phyloP scores from a whole-genome alignment of 1,284 basidiomycete genomes.

The Ustilago nuda region DNA sequence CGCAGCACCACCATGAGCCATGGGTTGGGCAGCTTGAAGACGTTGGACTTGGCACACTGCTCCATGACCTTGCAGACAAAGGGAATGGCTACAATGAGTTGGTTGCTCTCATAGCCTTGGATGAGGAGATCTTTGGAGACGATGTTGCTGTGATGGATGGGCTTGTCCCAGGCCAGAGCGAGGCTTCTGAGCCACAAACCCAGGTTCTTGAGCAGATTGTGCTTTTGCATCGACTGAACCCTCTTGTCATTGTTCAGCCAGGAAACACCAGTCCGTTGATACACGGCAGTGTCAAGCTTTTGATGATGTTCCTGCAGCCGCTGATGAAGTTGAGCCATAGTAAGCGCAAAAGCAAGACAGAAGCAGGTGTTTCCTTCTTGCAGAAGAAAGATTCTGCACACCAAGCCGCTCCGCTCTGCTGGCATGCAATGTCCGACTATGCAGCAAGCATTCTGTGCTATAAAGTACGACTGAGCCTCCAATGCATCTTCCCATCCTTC shows the following conservation, averaged over 20 bases:
- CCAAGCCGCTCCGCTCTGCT: no score
- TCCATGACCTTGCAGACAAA: conserved; percentile 98
- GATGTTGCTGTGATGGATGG: conserved; percentile 91
- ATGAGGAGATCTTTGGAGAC: conserved; percentile 96
- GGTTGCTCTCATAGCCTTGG: conserved; percentile 92
- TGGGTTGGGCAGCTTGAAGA: conserved; percentile 96
- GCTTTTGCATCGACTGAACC: conserved; percentile 81
- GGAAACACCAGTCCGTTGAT: no score
- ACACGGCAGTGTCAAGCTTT: no score
- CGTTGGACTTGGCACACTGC: conserved; percentile 85
- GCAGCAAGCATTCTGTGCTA: no score
- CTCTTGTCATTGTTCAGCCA: conserved; percentile 90
- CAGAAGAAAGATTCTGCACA: no score
- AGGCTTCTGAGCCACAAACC: conserved; percentile 94
- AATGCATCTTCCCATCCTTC: no score
- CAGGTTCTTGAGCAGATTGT: conserved; percentile 90
- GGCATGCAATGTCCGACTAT: no score
- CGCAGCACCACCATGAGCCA: conserved; percentile 97
- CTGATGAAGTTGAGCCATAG: no score
- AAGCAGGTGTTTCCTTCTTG: no score
- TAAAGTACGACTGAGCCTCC: no score
- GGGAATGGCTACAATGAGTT: conserved; percentile 93
- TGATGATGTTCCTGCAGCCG: no score
- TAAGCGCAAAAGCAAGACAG: no score
- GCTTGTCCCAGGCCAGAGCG: conserved; percentile 89